Base-by-base conservation (phyloP, 768 basidiomycete genomes). In the Dacryopinax spathularia region DNA sequence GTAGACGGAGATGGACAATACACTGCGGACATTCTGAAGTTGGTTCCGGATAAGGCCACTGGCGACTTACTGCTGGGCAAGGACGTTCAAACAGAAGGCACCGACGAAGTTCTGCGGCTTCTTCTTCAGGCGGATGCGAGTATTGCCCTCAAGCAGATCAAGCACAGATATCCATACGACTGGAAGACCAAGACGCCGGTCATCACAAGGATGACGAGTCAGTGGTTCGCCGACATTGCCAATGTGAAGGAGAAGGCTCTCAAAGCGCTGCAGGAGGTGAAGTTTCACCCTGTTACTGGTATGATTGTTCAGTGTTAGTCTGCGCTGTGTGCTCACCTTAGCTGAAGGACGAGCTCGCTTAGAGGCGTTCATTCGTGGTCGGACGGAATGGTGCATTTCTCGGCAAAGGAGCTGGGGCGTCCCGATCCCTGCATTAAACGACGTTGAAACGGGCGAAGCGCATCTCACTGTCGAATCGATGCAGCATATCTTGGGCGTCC, bases 351-450 rank as follows among this genome's bases (percentile, higher is more conserved):
- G 87, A 9, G 88, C 86, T 48, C 86, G 93, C n/a, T 83, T 99
- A 10, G 86, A 91, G 67, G 79, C 92, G 0, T 95, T 91, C 72
- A 80, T 97, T 61, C 81, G 78, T 1, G 87, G 87, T 0, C 89
- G 95, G 12, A 91, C 92, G 0, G 95, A 99, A 75, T 99, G 95
- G 95, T 99, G 95, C 70, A 97, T 99, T 63, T 98, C 95, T 37
- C 87, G 95, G 5, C 95, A 99, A 71, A 87, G 95, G 33, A 88
- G 89, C 20, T 99, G 95, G 95, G 95, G 95, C 20, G 90, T 96
- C 1, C 95, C 95, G 3, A 97, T 99, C 65, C 95, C 94, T 1
- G 86, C 89, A 1, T 75, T 99, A 1, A 81, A 91, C 70, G 84
- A 87, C 70, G 72, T 78, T 5, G 75, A 78, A 12, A 84, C 84